These are phyloP conservation scores for Aspergillus floridensis DNA, from an alignment of 2,329 filamentous ascomycete species.

Conservation along the genomic window DNA sequence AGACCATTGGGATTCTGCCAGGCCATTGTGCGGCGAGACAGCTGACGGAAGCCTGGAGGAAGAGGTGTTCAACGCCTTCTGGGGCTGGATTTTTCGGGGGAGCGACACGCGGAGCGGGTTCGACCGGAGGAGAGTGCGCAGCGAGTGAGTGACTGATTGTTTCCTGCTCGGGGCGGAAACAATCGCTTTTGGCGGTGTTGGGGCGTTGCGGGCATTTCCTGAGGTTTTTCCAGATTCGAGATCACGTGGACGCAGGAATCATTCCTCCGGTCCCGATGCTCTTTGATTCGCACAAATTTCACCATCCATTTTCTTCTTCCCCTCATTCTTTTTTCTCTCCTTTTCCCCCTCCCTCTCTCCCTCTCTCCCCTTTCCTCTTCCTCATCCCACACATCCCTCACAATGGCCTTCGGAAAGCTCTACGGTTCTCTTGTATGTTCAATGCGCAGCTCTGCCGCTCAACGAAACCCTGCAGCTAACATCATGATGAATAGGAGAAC, in stretches of 20 bases:
- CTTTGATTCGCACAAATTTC: slow-evolving; percentile 30
- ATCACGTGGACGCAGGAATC: slow-evolving; percentile 27
- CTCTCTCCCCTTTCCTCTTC: slow-evolving; percentile 14
- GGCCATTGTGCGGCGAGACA: slow-evolving; percentile 31
- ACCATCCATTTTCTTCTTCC: slow-evolving; percentile 19
- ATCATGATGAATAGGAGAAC: slow-evolving; percentile 65
- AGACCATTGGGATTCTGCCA: slow-evolving; percentile 37
- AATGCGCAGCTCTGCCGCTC: slow-evolving; percentile 5
- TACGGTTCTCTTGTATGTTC: slow-evolving; percentile 76
- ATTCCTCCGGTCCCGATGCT: slow-evolving; percentile 26
- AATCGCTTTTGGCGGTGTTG: slow-evolving; percentile 7
- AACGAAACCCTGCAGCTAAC: slow-evolving; percentile 10
- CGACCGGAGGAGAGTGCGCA: too few species aligned
- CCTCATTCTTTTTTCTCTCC: slow-evolving; percentile 19
- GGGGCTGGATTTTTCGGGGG: too few species aligned
- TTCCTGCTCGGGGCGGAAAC: background rate
- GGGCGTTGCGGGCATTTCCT: slow-evolving; percentile 12
- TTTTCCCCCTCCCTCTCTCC: slow-evolving; percentile 9
- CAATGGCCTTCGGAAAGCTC: slow-evolving; percentile 96
- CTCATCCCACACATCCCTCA: slow-evolving; percentile 39
- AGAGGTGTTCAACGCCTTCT: background rate
- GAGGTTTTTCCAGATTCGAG: slow-evolving; percentile 24
- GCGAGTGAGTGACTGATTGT: too few species aligned
- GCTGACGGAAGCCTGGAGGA: slow-evolving; percentile 14
- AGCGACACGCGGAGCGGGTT: too few species aligned